Evolutionary conservation across 2,329 filamentous ascomycete species (phyloP), one percentile per base, ranked within the genome.

Genomic region (Neonectria sp.): DNA sequence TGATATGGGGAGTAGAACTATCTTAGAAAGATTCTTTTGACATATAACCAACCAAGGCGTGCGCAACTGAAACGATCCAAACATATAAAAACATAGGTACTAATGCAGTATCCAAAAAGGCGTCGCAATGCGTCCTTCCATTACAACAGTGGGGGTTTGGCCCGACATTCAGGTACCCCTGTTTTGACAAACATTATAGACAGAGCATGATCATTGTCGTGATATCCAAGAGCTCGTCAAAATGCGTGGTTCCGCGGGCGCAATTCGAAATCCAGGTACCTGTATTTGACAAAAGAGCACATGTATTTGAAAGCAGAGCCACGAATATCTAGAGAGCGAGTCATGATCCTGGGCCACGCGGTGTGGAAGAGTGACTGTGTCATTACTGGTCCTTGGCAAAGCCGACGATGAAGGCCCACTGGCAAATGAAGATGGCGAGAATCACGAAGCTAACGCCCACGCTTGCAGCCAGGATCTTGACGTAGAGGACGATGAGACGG

Each of bases 401-500:
- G n/a, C 31, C 51, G 21, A 78, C 68, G 35, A 86, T 77, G 55
- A 89, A 73, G 55, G 88, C 75, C 35, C 86, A 68, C 80, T 93
- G 84, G 12, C 85, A 84, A 4, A 86, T 73, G 6, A 93, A 25
- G 27, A 90, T 70, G 9, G 85, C 76, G 29, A 63, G 59, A 60
- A 90, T 82, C 37, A 89, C 58, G 5, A 88, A 31, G 27, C 82
- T 77, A 15, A 87, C 73, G 4, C 80, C 86, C 17, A 88, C 61
- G 55, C 85, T 79, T 63, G 94, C 85, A 37, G 84, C 79, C 69
- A 90, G 85, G 73, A 92, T 86, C 89, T 97, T 97, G 81, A 86
- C 82, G 75, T 94, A 92, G 35, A 96, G 86, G 82, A 92, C 91
- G 76, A 95, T 81, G 56, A 97, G 86, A 63, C 95, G 90, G 72